phyloP scores from a whole-genome alignment of 768 basidiomycete species.

The Neoboletus magnificus region DNA sequence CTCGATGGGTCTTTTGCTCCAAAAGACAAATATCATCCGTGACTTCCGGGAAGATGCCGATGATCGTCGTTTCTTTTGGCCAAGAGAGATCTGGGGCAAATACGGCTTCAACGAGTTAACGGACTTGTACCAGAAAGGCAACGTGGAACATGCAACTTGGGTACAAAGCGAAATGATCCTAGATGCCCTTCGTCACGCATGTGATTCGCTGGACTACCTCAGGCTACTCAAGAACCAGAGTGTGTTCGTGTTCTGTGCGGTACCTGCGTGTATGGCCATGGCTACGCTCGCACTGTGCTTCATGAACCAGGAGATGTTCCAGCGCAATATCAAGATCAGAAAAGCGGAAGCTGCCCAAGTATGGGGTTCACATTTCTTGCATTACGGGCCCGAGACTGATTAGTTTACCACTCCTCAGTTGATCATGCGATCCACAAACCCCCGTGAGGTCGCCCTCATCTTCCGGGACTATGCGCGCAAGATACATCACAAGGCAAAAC shows the following conservation, averaged over 20 bases:
- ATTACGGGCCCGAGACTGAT: background rate
- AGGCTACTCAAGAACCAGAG: slow-evolving; percentile 82
- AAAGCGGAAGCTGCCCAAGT: slow-evolving; percentile 87
- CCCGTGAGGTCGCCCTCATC: slow-evolving; percentile 83
- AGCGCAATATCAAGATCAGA: slow-evolving; percentile 90
- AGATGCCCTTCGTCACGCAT: slow-evolving; percentile 80
- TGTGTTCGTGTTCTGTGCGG: slow-evolving; percentile 94
- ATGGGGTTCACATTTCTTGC: slow-evolving; percentile 24
- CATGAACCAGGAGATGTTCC: slow-evolving; percentile 87
- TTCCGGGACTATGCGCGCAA: slow-evolving; percentile 79
- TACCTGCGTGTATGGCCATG: slow-evolving; percentile 93
- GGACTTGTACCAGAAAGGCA: slow-evolving; percentile 59
- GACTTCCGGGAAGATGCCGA: slow-evolving; percentile 92
- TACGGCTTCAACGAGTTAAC: slow-evolving; percentile 72
- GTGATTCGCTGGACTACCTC: slow-evolving; percentile 88
- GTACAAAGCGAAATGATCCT: slow-evolving; percentile 87
- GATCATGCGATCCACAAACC: slow-evolving; percentile 90
- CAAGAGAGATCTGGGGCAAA: slow-evolving; percentile 83
- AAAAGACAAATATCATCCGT: slow-evolving; percentile 98
- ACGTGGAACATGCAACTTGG: slow-evolving; percentile 67
- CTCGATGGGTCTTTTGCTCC: slow-evolving; percentile 91
- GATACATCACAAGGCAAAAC: slow-evolving; percentile 77
- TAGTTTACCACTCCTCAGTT: slow-evolving; percentile 45
- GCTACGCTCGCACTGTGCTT: slow-evolving; percentile 91
- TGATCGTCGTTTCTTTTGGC: slow-evolving; percentile 89